Conservation (phyloP, 176 grass and related monocot species). For the Cocos nucifera region DNA sequence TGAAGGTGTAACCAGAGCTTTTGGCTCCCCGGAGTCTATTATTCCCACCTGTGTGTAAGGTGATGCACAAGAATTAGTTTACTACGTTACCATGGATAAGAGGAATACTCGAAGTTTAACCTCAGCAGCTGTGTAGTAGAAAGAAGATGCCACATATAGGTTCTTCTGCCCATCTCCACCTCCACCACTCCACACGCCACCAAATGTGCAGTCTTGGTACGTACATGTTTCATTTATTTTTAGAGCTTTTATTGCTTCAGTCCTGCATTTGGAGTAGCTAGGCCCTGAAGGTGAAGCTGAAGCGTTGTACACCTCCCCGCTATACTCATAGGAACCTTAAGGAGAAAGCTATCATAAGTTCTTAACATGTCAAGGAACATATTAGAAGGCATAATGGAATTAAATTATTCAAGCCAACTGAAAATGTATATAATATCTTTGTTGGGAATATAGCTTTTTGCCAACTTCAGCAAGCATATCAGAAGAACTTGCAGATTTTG, state of each 20-base stretch:
- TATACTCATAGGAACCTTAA: slow-evolving; percentile 16
- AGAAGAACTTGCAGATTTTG: too few relatives aligned
- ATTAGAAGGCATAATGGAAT: too few relatives aligned
- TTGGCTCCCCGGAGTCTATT: neutral
- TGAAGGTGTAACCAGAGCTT: slow-evolving; percentile 2
- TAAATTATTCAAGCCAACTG: too few relatives aligned
- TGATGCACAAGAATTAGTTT: too few relatives aligned
- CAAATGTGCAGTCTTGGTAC: slow-evolving; percentile 21
- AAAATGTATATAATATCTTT: too few relatives aligned
- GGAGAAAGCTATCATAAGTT: neutral
- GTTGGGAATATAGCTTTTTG: too few relatives aligned
- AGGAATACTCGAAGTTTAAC: neutral
- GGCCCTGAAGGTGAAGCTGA: slow-evolving; percentile 12
- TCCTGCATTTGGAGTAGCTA: slow-evolving; percentile 15
- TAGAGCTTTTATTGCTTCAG: slow-evolving; percentile 5
- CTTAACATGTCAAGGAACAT: too few relatives aligned
- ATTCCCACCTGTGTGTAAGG: neutral
- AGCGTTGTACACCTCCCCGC: slow-evolving; percentile 8
- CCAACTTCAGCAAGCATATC: too few relatives aligned
- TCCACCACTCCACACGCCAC: slow-evolving; percentile 24
- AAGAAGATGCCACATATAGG: slow-evolving; percentile 3
- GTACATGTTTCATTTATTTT: slow-evolving; percentile 3
- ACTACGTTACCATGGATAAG: neutral
- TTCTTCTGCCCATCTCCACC: slow-evolving; percentile 21
- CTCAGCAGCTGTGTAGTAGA: slow-evolving; percentile 4